Percentiles rank a stretch among this genome's conserved stretches.
Conservation (phyloP, 106 monocot species). For the Posidonia australis region DNA sequence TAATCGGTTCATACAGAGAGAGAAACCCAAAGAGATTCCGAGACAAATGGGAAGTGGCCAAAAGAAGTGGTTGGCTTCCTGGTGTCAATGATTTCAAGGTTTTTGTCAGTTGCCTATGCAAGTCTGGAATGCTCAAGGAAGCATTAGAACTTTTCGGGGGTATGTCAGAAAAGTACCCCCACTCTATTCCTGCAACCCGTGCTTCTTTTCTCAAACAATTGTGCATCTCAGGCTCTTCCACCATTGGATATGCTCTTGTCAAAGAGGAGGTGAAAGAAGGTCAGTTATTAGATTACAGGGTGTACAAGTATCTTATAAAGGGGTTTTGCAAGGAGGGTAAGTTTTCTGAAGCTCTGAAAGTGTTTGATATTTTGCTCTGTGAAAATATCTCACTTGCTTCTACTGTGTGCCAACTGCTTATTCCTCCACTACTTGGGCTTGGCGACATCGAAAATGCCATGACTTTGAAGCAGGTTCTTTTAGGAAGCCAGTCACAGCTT, state of each 20-base stretch:
- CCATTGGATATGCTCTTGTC: slow-evolving; percentile 31
- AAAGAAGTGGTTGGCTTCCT: slow-evolving; percentile 21
- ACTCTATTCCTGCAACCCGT: slow-evolving; percentile 20
- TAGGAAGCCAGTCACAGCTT: slow-evolving; percentile 8
- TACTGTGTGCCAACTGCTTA: slow-evolving; percentile 20
- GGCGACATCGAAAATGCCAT: slow-evolving; percentile 23
- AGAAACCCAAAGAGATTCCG: slow-evolving; percentile 21
- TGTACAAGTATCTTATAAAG: slow-evolving; percentile 29
- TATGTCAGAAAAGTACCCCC: slow-evolving; percentile 13
- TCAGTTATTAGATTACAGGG: slow-evolving; percentile 14
- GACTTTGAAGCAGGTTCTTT: slow-evolving; percentile 29
- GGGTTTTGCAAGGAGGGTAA: slow-evolving; percentile 45
- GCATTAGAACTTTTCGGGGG: slow-evolving; percentile 30
- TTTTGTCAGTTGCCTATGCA: slow-evolving; percentile 33
- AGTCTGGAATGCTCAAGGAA: slow-evolving; percentile 42
- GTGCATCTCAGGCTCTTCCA: slow-evolving; percentile 25
- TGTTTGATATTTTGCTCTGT: slow-evolving; percentile 30
- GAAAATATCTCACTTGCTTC: slow-evolving; percentile 18
- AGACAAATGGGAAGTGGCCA: slow-evolving; percentile 33
- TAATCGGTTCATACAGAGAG: slow-evolving; percentile 34
- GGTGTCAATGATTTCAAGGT: slow-evolving; percentile 15
- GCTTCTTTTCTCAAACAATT: slow-evolving; percentile 32
- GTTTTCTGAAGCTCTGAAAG: slow-evolving; percentile 30
- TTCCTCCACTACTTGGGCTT: slow-evolving; percentile 27
- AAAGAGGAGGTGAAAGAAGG: slow-evolving; percentile 30